Conservation (phyloP, 345 rosid genomes). For the Erucastrum elatum region DNA sequence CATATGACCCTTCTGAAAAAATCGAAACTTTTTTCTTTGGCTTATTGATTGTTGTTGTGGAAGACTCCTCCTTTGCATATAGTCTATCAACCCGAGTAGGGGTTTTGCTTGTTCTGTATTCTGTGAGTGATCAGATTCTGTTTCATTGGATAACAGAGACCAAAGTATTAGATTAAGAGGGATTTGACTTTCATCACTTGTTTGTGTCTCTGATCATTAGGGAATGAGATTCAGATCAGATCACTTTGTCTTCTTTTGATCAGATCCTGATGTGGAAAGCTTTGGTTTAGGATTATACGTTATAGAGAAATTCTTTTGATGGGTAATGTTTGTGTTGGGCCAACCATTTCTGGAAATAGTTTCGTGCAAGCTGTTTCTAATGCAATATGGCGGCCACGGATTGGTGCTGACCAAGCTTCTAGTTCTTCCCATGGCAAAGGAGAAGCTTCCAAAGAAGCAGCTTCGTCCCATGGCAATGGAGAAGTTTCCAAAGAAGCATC, state of each 20-base stretch:
- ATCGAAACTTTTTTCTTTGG: not conserved
- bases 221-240: conserved; percentile 29
- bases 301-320: conserved; percentile 32
- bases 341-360: conserved; percentile 59
- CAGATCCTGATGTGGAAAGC: conserved; percentile 37
- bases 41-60: not conserved
- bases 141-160: not conserved
- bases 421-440: conserved; percentile 43
- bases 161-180: not conserved
- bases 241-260: conserved; percentile 11
- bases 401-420: conserved; percentile 46
- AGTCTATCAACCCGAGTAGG: conserved; percentile 15
- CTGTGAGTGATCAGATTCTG: conserved; percentile 6
- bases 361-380: conserved; percentile 75
- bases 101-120: conserved; percentile 6
- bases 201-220: conserved; percentile 20
- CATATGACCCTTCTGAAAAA: not conserved
- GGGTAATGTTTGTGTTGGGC: conserved; percentile 90
- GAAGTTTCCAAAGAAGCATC: not conserved
- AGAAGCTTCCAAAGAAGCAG: conserved; percentile 38
- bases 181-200: conserved; percentile 33
- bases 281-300: conserved; percentile 26
- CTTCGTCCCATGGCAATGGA: not conserved
- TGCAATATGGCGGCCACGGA: conserved; percentile 69
- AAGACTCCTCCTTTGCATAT: not conserved